Base-by-base conservation (phyloP, 2,329 filamentous ascomycete genomes). In the Stemphylium lycopersici region DNA sequence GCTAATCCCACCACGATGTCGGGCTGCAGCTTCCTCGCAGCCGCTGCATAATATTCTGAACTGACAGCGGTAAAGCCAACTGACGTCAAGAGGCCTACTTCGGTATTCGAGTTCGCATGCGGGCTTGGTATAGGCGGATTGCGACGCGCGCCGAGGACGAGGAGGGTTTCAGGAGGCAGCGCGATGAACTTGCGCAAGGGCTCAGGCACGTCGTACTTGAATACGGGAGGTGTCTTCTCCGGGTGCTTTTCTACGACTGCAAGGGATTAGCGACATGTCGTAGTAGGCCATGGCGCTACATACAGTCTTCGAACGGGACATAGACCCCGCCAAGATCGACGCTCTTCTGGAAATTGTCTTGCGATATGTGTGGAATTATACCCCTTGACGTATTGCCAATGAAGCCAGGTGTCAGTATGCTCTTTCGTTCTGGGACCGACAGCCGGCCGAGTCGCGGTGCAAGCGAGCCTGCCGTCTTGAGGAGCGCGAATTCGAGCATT, bases 281-380 rank as follows among this genome's bases (percentile, higher is more conserved):
- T 32, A 33, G 29, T n/a, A 20, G 11, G 31, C 3, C 29, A n/a
- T 31, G 12, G 4, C 7, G 32, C 5, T 48, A 75, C 90, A 76
- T 82, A 97, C 95, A 98, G 76, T 99, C 95, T 80, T 99, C 95
- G 24, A 98, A 79, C 0, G 89, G 90, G 68, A 95, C 80, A 71
- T 96, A 96, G 3, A 90, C 81, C 22, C 89, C 90, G 24, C 80
- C 79, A 55, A 96, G 80, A 4, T 83, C 73, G 1, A 87, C 87
- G 66, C 89, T 81, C 50, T 85, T 87, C 36, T 77, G 74, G 61
- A 95, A 80, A 57, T 89, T 89, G 79, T 99, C 95, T 34, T 92
- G 93, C 3, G 93, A 90, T 61, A 99, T 78, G 77, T 99, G 95
- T 46, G 95, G 92, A 32, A 98, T 80, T 1, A 85, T 85, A 18